Base-by-base conservation (phyloP, 139 green algal species). In the Picochlorum sp. region DNA sequence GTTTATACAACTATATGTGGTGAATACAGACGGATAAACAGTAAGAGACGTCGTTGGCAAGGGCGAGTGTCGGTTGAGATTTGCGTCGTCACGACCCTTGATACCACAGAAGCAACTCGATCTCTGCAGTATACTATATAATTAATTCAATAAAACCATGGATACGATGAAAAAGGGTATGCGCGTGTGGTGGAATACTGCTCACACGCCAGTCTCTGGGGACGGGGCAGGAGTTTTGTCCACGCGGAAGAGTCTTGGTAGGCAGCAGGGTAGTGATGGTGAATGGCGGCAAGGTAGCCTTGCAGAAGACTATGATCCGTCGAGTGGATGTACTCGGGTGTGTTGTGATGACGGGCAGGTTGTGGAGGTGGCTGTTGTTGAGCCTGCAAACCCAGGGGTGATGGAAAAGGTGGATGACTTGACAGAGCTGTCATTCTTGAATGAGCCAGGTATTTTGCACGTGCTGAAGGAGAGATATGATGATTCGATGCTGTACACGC, bases 371-470 rank as follows among this genome's bases (percentile, higher is more conserved):
- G 47, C 51, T 30, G 20, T 14, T 20, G 31, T 66, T 21, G 24
- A 24, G 14, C 58, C 58, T 18, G 60, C 60, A 41, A 66, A 66
- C 20, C 60, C 60, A 20, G n/a, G 11, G 15, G 10, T 66, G 23
- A 16, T 66, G 14, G 37, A 66, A 59, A 15, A 20, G 18, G 49
- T 66, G 21, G n/a, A 16, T 37, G 89, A 96, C 65, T 75, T 96
- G 5, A 92, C 86, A 8, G 75, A 85, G 58, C 77, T 97, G 10
- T 85, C 72, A 9, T 92, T 90, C 68, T 68, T 97, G 11, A 95
- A 95, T 57, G 86, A 95, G 77, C 89, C 90, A 0, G 81, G 76
- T n/a, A 89, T 97, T 28, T 67, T 96, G 37, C 70, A 89, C 73
- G 83, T 83, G 68, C 72, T 97, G 55, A 31, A 68, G 5, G 52